These are phyloP conservation scores for Mycena floridula DNA, from an alignment of 768 basidiomycete genomes.

Conservation along the genomic window DNA sequence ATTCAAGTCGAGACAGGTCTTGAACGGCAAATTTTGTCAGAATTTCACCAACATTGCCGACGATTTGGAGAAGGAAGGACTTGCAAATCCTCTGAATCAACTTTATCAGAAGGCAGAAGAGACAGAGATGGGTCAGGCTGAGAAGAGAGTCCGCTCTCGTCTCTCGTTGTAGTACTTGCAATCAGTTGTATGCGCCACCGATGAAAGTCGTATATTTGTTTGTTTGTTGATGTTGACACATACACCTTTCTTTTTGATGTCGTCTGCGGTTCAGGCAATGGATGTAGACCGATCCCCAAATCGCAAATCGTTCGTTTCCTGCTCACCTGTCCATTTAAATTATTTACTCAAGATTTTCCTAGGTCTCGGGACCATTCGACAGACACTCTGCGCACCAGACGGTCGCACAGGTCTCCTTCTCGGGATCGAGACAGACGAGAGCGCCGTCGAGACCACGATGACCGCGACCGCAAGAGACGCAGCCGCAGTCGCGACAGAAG, in stretches of 20 bases:
- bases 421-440: slow-evolving; percentile 56
- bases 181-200: slow-evolving; percentile 14
- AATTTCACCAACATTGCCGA: slow-evolving; percentile 51
- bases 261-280: slow-evolving; percentile 50
- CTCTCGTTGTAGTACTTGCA: slow-evolving; percentile 36
- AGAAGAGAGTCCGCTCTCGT: slow-evolving; percentile 49
- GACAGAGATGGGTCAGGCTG: slow-evolving; percentile 50
- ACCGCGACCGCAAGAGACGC: slow-evolving; percentile 53
- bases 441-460: slow-evolving; percentile 42
- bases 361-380: slow-evolving; percentile 73
- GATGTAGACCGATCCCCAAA: slow-evolving; percentile 57
- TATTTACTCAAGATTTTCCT: slow-evolving; percentile 4
- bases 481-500: slow-evolving; percentile 61
- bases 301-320: slow-evolving; percentile 49
- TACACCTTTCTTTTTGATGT: slow-evolving; percentile 19
- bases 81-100: slow-evolving; percentile 47
- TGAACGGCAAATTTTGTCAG: slow-evolving; percentile 53
- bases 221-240: too few species aligned
- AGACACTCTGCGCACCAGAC: slow-evolving; percentile 67
- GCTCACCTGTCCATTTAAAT: not conserved
- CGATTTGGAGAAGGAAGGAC: slow-evolving; percentile 50
- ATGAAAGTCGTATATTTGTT: too few species aligned
- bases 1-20: slow-evolving; percentile 27
- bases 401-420: slow-evolving; percentile 69
- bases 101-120: slow-evolving; percentile 45